Base-by-base conservation (phyloP, 1,284 basidiomycete genomes). In the Neonothopanus nambi region DNA sequence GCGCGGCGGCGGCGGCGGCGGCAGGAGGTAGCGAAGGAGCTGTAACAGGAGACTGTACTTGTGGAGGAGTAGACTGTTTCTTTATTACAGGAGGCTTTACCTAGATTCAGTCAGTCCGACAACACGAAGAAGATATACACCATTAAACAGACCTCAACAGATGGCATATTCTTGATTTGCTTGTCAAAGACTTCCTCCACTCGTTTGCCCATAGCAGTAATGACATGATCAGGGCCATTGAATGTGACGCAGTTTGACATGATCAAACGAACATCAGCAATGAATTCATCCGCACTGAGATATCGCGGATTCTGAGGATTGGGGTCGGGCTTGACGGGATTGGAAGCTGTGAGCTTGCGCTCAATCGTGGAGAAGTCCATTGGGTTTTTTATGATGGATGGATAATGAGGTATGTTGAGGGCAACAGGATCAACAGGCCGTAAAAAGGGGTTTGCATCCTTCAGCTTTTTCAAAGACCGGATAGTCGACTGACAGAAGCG, bases 311-410 rank as follows among this genome's bases (percentile, higher is more conserved):
- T 89, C 44, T 71, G 67, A 1, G 75, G 70, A 62, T 87, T 89
- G 15, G 77, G 69, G 57, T 91, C 89, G 28, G 84, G 85, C 68
- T 92, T 93, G 60, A 76, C 69, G 3, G 91, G 89, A 63, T 90
- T 91, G 8, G 89, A 90, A 1, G 88, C 83, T 26, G 70, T 66
- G 37, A 98, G 78, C 72, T 98, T 97, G 63, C 84, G 84, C 71
- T 98, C 96, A 58, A 98, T 84, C 20, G 95, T 97, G n/a, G 85
- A 81, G 47, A 99, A 82, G 69, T 99, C 97, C 93, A 98, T 98
- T 0, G 97, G 97, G 30, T 81, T 82, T 64, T 87, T 90, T 73
- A 99, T 86, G 66, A 98, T 85, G 52, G 80, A 80, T 42, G 82
- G 82, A 66, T 99, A 99, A 67, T 96, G 93, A 12, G 95, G 97